A percentile compares a stretch with the other conserved stretches of the same genome.
Conservation (phyloP, 208 protist genomes). For the Phytomonas sp. region DNA sequence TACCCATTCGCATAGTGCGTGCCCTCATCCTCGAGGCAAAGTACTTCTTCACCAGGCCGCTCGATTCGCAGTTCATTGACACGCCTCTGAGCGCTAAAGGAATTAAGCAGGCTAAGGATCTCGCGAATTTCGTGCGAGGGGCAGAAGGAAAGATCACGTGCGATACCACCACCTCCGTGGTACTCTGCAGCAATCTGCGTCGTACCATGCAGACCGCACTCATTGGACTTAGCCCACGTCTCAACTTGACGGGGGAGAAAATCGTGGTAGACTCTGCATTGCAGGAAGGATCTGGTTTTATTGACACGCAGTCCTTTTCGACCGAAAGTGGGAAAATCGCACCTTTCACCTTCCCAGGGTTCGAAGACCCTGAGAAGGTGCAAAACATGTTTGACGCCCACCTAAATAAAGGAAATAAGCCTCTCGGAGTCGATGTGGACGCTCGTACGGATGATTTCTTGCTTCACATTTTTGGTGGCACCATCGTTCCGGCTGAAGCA, state of each 20-base stretch:
- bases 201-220: constrained; percentile 84
- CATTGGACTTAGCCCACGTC: constrained; percentile 46
- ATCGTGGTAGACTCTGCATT: constrained; percentile 80
- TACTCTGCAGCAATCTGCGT: constrained; percentile 81
- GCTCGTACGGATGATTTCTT: constrained; percentile 78
- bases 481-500: constrained; percentile 15
- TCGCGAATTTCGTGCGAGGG: constrained; percentile 54
- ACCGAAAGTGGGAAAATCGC: constrained; percentile 66
- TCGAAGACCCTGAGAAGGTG: constrained; percentile 34
- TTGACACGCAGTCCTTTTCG: constrained; percentile 86
- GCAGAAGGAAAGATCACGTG: constrained; percentile 56
- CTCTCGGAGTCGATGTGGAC: constrained; percentile 57
- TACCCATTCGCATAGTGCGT: constrained; percentile 52
- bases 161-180: constrained; percentile 48
- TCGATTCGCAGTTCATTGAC: constrained; percentile 85
- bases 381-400: constrained; percentile 40
- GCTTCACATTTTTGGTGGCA: constrained; percentile 54
- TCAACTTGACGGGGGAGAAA: constrained; percentile 52
- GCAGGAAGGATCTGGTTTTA: constrained; percentile 87
- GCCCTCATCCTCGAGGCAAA: constrained; percentile 37
- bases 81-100: constrained; percentile 82
- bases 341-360: constrained; percentile 38
- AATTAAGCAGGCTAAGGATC: constrained; percentile 50
- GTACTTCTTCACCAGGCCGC: constrained; percentile 63
- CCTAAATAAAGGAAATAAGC: constrained; percentile 75